Conservation (phyloP, 1,284 basidiomycete genomes). For the Meira nashicola region DNA sequence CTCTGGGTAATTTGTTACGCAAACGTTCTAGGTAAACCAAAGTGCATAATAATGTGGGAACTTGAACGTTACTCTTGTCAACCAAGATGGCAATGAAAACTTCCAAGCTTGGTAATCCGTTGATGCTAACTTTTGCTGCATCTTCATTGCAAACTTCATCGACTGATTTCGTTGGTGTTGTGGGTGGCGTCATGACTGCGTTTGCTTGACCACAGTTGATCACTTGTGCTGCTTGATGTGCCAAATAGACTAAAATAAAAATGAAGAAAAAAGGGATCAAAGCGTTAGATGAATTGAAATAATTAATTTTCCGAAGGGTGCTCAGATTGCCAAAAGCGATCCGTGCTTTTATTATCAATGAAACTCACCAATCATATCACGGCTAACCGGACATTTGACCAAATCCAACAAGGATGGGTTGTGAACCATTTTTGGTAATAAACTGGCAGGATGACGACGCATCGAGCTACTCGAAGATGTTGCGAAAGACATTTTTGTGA, state of each 20-base stretch:
- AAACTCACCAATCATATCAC: constrained; percentile 45
- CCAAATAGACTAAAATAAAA: constrained; percentile 38
- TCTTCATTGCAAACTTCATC: constrained; percentile 40
- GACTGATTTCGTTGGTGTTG: constrained; percentile 40
- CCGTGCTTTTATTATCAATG: neutral
- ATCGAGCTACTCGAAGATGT: constrained; percentile 22
- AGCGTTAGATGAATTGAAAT: neutral
- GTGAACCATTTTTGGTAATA: constrained; percentile 48
- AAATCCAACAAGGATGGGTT: constrained; percentile 50
- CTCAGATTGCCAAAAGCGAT: no score
- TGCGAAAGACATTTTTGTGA: constrained; percentile 11
- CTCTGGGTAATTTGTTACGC: constrained; percentile 70
- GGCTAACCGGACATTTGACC: constrained; percentile 47
- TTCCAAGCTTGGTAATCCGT: constrained; percentile 68
- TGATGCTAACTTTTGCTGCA: constrained; percentile 53
- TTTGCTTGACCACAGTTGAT: constrained; percentile 1
- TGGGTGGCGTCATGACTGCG: constrained; percentile 35
- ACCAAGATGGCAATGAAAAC: constrained; percentile 83
- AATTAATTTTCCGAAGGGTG: neutral
- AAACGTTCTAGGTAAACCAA: constrained; percentile 89
- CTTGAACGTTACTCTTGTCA: constrained; percentile 81
- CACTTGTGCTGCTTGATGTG: constrained; percentile 50
- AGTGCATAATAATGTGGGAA: constrained; percentile 83
- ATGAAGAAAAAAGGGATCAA: constrained; percentile 2
- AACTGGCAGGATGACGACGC: constrained; percentile 47